Conservation (phyloP, 441 rosid genomes). For the Geranium incanum region DNA sequence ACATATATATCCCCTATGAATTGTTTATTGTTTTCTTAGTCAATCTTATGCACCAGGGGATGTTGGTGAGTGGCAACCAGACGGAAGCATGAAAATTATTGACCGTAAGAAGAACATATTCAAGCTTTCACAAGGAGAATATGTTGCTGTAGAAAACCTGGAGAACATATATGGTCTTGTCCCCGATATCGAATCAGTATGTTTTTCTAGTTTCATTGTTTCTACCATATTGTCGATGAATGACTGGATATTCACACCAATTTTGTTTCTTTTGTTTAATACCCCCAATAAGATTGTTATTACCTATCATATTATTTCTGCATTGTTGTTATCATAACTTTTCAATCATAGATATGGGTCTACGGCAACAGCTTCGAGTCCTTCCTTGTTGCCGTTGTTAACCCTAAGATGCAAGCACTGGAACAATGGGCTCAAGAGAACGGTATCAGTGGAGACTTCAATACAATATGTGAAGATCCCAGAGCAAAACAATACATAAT, state of each 20-base stretch:
- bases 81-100: slow-evolving; percentile 89
- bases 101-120: slow-evolving; percentile 95
- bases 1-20: neutral
- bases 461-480: slow-evolving; percentile 54
- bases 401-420: slow-evolving; percentile 57
- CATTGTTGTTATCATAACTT: neutral
- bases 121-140: slow-evolving; percentile 98
- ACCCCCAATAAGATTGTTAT: neutral
- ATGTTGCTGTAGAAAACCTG: slow-evolving; percentile 85
- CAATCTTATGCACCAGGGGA: slow-evolving; percentile 54
- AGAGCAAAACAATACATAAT: slow-evolving; percentile 57
- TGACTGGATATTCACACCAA: neutral
- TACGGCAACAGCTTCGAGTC: slow-evolving; percentile 94
- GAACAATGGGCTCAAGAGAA: slow-evolving; percentile 72
- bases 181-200: slow-evolving; percentile 61
- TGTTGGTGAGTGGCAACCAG: slow-evolving; percentile 91
- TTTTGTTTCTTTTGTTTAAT: too few species aligned
- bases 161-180: slow-evolving; percentile 65
- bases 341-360: slow-evolving; percentile 66
- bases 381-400: slow-evolving; percentile 66
- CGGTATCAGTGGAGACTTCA: slow-evolving; percentile 51
- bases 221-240: neutral
- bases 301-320: neutral
- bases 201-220: slow-evolving; percentile 12
- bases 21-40: slow-evolving; percentile 4